These are phyloP conservation scores for Dovyalis caffra DNA, from an alignment of 345 rosid species.

Conservation along the genomic window DNA sequence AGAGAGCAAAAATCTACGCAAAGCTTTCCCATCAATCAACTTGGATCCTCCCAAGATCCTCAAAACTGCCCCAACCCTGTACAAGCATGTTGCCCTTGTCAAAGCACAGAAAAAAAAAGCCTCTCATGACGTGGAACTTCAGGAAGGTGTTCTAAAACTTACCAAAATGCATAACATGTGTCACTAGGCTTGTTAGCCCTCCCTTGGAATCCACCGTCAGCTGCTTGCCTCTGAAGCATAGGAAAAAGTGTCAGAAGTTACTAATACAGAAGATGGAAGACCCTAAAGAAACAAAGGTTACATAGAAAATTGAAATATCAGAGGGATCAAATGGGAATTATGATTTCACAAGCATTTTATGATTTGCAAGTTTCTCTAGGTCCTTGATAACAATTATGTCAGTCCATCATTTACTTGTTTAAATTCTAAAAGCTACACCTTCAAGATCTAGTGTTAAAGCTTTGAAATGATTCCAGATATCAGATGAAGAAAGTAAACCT, in stretches of 20 bases:
- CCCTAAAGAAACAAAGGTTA: not conserved
- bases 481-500: constrained; percentile 39
- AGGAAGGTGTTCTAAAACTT: constrained; percentile 17
- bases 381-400: not conserved
- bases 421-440: constrained; percentile 7
- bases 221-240: constrained; percentile 65
- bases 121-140: constrained; percentile 4
- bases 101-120: constrained; percentile 1
- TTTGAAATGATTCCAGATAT: constrained; percentile 12
- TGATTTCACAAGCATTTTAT: constrained; percentile 5
- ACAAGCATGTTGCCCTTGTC: constrained; percentile 10
- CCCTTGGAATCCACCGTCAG: constrained; percentile 93
- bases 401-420: not conserved
- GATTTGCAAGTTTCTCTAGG: constrained; percentile 1
- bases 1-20: constrained; percentile 58
- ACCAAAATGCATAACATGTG: constrained; percentile 99
- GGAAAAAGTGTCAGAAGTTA: constrained; percentile 6
- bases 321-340: not conserved
- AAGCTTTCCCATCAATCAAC: constrained; percentile 51
- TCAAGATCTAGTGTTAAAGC: not conserved
- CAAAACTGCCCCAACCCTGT: constrained; percentile 78
- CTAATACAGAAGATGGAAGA: not conserved
- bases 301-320: constrained; percentile 3
- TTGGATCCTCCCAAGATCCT: constrained; percentile 64
- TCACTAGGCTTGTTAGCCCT: constrained; percentile 84